These are phyloP conservation scores for Diaporthe citri DNA, from an alignment of 2,329 filamentous ascomycete genomes.

Conservation along the genomic window DNA sequence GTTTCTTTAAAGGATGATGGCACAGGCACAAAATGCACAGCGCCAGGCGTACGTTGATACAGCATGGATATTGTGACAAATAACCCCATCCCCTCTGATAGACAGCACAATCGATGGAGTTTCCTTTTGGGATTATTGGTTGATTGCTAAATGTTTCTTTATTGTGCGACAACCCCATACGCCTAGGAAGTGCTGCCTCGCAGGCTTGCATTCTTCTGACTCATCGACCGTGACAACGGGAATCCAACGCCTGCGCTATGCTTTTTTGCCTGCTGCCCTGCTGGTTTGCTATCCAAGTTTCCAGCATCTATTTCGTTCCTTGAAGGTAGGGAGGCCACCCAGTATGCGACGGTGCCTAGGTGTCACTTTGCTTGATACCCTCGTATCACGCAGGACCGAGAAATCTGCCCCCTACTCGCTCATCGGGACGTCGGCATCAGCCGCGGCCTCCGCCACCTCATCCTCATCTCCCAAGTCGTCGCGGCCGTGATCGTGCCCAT, in stretches of 20 bases:
- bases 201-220: not conserved
- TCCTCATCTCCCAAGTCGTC: not conserved
- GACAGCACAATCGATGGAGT: conserved; percentile 23
- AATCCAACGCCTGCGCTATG: conserved; percentile 28
- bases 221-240: not conserved
- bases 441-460: not conserved
- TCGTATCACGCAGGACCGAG: not conserved
- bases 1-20: not conserved
- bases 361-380: not conserved
- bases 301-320: not conserved
- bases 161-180: not conserved
- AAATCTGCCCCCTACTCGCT: not conserved
- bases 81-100: conserved; percentile 18
- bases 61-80: conserved; percentile 26
- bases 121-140: not conserved
- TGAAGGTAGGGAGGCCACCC: not conserved
- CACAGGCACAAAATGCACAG: conserved; percentile 15
- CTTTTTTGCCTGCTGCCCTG: not conserved
- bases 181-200: not conserved
- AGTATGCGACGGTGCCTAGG: not conserved
- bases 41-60: conserved; percentile 3
- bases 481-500: conserved; percentile 17
- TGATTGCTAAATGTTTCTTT: not conserved
- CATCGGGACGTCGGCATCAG: conserved; percentile 14
- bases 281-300: not conserved